Base-by-base conservation (phyloP, 2,329 filamentous ascomycete species). In the Colletotrichum tanaceti region DNA sequence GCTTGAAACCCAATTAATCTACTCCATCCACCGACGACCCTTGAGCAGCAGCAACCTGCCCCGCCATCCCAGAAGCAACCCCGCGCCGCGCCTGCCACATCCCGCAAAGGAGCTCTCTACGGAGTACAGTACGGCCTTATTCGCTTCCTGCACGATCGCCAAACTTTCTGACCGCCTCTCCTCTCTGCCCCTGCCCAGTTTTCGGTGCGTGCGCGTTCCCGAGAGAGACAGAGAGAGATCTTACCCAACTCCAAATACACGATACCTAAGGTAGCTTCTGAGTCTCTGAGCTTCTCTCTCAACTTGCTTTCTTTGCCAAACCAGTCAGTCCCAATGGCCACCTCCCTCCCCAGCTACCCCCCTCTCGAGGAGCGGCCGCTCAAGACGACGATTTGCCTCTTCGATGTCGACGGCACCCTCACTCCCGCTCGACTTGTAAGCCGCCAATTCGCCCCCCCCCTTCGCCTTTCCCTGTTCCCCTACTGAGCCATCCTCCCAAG, bases 321-420 rank as follows among this genome's bases (percentile, higher is more conserved):
- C 43, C 41, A 53, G 47, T 14, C 50, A 38, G 22, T 61, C 50
- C 54, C 67, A 50, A 69, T 69, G 54, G 68, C 53, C 32, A 59
- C 65, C 55, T 69, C 76, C 58, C 68, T 71, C 24, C 78, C 82
- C 72, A 74, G 78, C 47, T 92, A 90, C 81, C 91, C 94, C 65
- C 88, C 93, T 71, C 89, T 98, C 73, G 87, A 91, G 79, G 86
- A 95, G 75, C 93, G 96, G 73, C 93, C 93, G 50, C 83, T 98
- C 80, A 93, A 94, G 84, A 93, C 96, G 86, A 98, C 95, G 72
- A 92, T 99, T 81, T 90, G 89, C 77, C 91, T 99, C 72, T 99
- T 99, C 82, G 96, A 99, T 82, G 96, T 99, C 70, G 96, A 99
- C 79, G 93, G 89, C 77, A 98, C 96, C 38, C 88, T 99, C 74